These are phyloP conservation scores for Trichoderma arundinaceum DNA, from an alignment of 2,329 filamentous ascomycete genomes.

Conservation along the genomic window DNA sequence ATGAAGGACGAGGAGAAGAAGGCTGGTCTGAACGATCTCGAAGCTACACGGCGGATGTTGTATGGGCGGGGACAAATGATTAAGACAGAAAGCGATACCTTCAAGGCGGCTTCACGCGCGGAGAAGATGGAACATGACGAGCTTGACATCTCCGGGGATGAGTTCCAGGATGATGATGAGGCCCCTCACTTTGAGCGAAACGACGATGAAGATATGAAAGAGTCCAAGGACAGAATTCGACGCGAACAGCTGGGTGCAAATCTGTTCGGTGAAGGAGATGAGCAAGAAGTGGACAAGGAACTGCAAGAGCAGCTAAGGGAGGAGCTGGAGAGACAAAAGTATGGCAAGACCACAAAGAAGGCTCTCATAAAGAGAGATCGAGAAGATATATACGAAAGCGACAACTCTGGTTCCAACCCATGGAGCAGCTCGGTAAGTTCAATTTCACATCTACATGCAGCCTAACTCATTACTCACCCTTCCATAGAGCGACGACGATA, in stretches of 20 bases:
- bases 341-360: conserved; percentile 80
- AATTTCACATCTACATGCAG: not conserved
- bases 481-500: conserved; percentile 57
- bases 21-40: conserved; percentile 61
- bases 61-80: conserved; percentile 62
- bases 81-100: conserved; percentile 72
- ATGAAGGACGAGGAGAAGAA: conserved; percentile 70
- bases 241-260: conserved; percentile 87
- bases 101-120: conserved; percentile 62
- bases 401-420: conserved; percentile 55
- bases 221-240: conserved; percentile 73
- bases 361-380: conserved; percentile 83
- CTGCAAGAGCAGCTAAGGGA: conserved; percentile 72
- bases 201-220: conserved; percentile 79
- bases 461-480: not conserved
- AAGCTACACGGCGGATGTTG: conserved; percentile 60
- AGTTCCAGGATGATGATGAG: conserved; percentile 90
- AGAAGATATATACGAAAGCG: conserved; percentile 83
- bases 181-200: conserved; percentile 75
- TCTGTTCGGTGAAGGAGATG: conserved; percentile 73
- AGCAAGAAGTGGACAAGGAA: conserved; percentile 75
- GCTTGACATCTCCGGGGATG: conserved; percentile 69
- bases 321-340: conserved; percentile 69
- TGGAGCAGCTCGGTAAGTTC: conserved; percentile 48
- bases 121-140: conserved; percentile 75